Base-by-base conservation (phyloP, 495 filamentous ascomycete genomes). In the Neurospora sp. region DNA sequence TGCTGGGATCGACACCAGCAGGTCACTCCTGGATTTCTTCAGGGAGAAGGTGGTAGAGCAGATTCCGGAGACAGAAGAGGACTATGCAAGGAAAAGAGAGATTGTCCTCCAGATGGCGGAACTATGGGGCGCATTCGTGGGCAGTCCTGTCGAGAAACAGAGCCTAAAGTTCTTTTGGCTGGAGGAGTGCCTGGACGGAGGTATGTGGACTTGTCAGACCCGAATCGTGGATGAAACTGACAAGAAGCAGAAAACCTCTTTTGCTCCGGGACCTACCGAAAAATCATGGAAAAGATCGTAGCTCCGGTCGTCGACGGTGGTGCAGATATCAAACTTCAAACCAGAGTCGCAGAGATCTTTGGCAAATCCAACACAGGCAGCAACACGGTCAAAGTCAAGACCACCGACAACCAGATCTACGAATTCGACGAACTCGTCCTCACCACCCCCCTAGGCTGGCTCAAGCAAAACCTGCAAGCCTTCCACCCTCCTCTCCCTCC, bases 121-220 rank as follows among this genome's bases (percentile, higher is more conserved):
- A 71, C 85, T 93, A 70, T 99, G 96, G 96, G 95, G 95, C 3
- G 88, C 90, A 4, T 97, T 96, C 80, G 91, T 97, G 27, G 96
- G 96, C 10, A 93, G 91, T 65, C 85, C 88, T 20, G 85, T 97
- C 59, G 84, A 87, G 71, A 87, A 80, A 59, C 96, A 99, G 77
- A 97, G 94, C 80, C 78, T 99, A 71, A 96, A 91, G 79, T 97
- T 93, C 82, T 96, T 98, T 76, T 95, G 91, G 86, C 78, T 99
- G n/a, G 96, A 99, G 81, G 94, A 98, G 82, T 94, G 91, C 73
- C 90, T 97, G 76, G 94, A 96, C 77, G 94, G 94, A 68, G 91
- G 93, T 92, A 80, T 79, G 89, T 85, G 45, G n/a, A 9, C 44
- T 14, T 12, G 1, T 39, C 31, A 18, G 7, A 3, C 18, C 18